A percentile compares a stretch with the other conserved stretches of the same genome.
Evolutionary conservation across 176 grass and related monocot species (phyloP).

Genomic region (Bonia amplexicaulis): DNA sequence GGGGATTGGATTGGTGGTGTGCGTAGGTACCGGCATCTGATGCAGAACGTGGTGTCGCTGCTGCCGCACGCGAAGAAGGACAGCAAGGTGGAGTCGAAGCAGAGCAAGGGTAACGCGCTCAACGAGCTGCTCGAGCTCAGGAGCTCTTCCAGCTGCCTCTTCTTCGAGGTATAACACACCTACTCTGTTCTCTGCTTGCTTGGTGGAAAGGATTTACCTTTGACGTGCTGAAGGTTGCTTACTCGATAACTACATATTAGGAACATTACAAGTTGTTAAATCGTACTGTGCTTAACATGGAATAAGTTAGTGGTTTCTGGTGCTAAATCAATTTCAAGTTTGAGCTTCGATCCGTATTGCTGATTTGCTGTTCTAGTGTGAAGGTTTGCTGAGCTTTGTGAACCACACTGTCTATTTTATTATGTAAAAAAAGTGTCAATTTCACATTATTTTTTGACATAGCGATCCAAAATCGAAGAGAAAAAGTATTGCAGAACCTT

Average conservation of each 20-base stretch:
- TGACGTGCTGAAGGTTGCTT: neutral
- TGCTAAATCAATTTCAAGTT: neutral
- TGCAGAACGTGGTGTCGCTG: constrained; percentile 71
- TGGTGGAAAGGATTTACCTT: neutral
- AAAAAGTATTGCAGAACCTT: too few species aligned
- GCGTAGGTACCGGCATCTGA: constrained; percentile 80
- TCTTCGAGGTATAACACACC: constrained; percentile 62
- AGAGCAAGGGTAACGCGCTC: constrained; percentile 73
- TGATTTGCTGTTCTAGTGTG: neutral
- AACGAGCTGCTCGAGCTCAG: constrained; percentile 90
- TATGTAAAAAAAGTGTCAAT: neutral
- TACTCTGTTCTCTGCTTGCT: neutral
- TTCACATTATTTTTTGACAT: neutral
- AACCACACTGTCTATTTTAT: neutral
- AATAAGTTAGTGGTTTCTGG: neutral
- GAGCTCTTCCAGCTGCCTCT: constrained; percentile 77
- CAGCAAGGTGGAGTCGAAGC: constrained; percentile 88
- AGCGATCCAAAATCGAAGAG: too few species aligned
- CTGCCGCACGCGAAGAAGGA: constrained; percentile 92
- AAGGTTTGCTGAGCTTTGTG: neutral
- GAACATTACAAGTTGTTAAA: neutral
- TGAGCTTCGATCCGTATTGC: neutral
- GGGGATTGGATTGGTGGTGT: neutral
- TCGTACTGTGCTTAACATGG: neutral
- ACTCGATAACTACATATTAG: neutral